phyloP scores from a whole-genome alignment of 768 basidiomycete genomes.

The Amanita muscaria region DNA sequence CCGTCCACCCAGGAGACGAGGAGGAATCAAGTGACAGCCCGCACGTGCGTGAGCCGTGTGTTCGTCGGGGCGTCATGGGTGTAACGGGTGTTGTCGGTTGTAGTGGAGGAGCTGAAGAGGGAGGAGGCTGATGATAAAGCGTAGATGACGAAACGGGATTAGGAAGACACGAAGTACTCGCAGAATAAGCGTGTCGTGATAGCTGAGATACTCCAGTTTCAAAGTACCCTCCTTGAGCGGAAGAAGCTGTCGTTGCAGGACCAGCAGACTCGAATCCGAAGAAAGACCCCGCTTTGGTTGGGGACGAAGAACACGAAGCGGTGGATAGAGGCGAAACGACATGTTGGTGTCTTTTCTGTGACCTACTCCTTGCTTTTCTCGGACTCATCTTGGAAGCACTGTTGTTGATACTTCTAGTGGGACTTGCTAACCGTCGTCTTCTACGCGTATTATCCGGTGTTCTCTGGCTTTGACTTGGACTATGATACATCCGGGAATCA shows the following conservation, averaged over 20 bases:
- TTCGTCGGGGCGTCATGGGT: conserved; percentile 13
- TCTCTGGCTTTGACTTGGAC: not conserved
- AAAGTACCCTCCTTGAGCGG: not conserved
- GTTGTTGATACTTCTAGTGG: no score
- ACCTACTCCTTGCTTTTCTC: no score
- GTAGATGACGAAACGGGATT: not conserved
- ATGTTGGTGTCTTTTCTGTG: not conserved
- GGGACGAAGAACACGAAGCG: not conserved
- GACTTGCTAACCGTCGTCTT: not conserved
- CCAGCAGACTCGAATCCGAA: no score
- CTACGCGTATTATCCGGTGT: not conserved
- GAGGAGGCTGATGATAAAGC: no score
- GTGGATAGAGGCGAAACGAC: not conserved
- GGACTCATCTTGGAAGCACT: no score
- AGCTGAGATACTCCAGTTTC: no score
- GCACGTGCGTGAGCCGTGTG: conserved; percentile 1
- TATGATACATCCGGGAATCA: not conserved
- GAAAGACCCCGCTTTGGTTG: no score
- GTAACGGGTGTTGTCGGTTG: no score
- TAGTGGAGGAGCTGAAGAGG: no score
- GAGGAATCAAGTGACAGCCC: conserved; percentile 7
- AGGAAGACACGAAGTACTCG: not conserved
- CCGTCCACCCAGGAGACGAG: conserved; percentile 6
- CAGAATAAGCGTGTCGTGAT: not conserved
- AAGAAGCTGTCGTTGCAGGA: no score